Evolutionary conservation across 1,284 basidiomycete genomes (phyloP).

Genomic region (Irpex sp.): DNA sequence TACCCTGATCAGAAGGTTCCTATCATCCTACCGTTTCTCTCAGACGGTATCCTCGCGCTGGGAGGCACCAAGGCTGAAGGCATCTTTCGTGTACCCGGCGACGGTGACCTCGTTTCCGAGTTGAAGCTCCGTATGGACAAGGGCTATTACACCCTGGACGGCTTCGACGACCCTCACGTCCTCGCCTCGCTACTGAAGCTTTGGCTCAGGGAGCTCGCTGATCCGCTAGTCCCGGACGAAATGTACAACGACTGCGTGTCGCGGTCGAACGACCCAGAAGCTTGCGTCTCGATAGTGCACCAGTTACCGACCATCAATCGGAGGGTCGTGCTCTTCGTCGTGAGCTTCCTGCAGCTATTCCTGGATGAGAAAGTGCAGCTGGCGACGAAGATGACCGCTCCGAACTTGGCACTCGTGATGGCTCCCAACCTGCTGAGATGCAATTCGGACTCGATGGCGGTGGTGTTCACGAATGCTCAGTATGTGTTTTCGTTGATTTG

Average conservation of each 20-base stretch:
- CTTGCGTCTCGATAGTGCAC: constrained; percentile 71
- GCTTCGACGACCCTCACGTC: constrained; percentile 84
- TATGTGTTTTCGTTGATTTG: constrained; percentile 36
- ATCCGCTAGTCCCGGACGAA: constrained; percentile 84
- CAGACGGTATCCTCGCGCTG: constrained; percentile 84
- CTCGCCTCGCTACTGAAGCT: constrained; percentile 86
- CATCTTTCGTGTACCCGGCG: constrained; percentile 88
- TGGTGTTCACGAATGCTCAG: constrained; percentile 88
- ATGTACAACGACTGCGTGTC: constrained; percentile 85
- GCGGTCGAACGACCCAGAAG: constrained; percentile 59
- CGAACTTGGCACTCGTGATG: constrained; percentile 79
- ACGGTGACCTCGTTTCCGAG: constrained; percentile 80
- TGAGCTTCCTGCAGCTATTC: constrained; percentile 89
- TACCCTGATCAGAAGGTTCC: constrained; percentile 84
- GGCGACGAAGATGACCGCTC: constrained; percentile 84
- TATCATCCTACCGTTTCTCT: constrained; percentile 88
- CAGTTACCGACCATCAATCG: constrained; percentile 81
- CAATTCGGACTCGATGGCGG: constrained; percentile 75
- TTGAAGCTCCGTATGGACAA: constrained; percentile 86
- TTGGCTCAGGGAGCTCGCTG: constrained; percentile 87
- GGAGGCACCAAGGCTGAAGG: constrained; percentile 84
- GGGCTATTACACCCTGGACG: constrained; percentile 86
- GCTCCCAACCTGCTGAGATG: constrained; percentile 86
- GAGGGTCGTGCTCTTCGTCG: constrained; percentile 79
- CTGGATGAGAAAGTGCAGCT: constrained; percentile 68